A percentile compares a stretch with the other conserved stretches of the same genome.
Conservation (phyloP, 768 basidiomycete genomes). For the Leccinum rimulosum region DNA sequence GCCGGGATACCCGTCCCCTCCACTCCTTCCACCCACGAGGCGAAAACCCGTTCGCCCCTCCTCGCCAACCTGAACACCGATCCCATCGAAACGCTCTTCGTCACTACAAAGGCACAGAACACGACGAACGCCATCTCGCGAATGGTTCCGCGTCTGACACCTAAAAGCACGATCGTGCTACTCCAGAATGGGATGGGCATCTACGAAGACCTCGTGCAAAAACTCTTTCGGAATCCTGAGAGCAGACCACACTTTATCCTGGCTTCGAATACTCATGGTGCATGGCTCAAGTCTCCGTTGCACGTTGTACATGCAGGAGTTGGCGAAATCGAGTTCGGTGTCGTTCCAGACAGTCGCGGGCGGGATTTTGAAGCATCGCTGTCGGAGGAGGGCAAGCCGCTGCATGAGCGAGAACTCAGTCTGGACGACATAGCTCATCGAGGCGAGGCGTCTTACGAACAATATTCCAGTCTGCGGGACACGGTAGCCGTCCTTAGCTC, state of each 20-base stretch:
- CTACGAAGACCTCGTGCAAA: constrained; percentile 68
- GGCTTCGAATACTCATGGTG: constrained; percentile 80
- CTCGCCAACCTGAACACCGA: constrained; percentile 18
- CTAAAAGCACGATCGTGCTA: constrained; percentile 81
- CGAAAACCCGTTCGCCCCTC: constrained; percentile 15
- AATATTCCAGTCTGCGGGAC: constrained; percentile 61
- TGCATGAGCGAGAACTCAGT: constrained; percentile 40
- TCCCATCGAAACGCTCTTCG: constrained; percentile 72
- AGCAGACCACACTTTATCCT: constrained; percentile 84
- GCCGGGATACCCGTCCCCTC: constrained; percentile 19
- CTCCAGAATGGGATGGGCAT: constrained; percentile 94
- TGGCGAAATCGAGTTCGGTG: constrained; percentile 74
- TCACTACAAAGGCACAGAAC: constrained; percentile 76
- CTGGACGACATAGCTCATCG: constrained; percentile 51
- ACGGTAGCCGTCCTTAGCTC: constrained; percentile 66
- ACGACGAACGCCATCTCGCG: constrained; percentile 55
- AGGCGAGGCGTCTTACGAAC: constrained; percentile 34
- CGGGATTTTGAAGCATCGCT: constrained; percentile 63
- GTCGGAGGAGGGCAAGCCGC: constrained; percentile 33
- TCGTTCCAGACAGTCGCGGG: constrained; percentile 64
- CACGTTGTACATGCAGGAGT: constrained; percentile 69
- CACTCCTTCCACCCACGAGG: constrained; percentile 10
- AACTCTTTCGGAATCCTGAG: constrained; percentile 69
- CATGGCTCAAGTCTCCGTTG: constrained; percentile 49
- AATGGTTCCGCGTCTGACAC: constrained; percentile 61